A percentile compares a stretch with the other conserved stretches of the same genome.
These are phyloP conservation scores for Xylaria curta DNA, from an alignment of 495 filamentous ascomycete species.

Conservation along the genomic window DNA sequence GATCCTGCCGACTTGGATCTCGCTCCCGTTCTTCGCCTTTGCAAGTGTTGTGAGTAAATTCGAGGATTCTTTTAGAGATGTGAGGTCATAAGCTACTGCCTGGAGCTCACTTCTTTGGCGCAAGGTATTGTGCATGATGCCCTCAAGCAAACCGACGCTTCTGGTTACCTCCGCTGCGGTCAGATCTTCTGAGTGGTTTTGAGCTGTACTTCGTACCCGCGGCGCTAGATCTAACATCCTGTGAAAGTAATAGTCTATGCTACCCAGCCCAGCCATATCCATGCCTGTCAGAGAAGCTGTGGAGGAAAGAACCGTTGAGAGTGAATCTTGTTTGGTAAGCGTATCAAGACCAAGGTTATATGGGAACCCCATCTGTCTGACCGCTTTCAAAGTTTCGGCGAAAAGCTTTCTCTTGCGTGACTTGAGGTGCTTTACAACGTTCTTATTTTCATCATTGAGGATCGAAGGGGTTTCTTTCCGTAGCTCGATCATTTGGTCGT, in stretches of 20 bases:
- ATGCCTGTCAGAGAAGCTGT: conserved; percentile 57
- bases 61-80: conserved; percentile 26
- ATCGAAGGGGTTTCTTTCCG: conserved; percentile 78
- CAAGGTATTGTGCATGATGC: conserved; percentile 71
- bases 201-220: conserved; percentile 65
- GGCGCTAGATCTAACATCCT: conserved; percentile 74
- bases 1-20: conserved; percentile 29
- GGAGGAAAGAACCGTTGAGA: conserved; percentile 69
- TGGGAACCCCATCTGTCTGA: conserved; percentile 88
- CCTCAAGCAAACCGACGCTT: conserved; percentile 82
- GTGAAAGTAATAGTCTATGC: conserved; percentile 69
- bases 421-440: conserved; percentile 83
- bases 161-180: conserved; percentile 76
- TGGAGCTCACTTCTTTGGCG: conserved; percentile 68
- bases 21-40: conserved; percentile 21
- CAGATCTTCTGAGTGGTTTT: conserved; percentile 82
- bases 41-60: conserved; percentile 34
- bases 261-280: conserved; percentile 23
- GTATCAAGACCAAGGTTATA: conserved; percentile 73
- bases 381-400: conserved; percentile 78
- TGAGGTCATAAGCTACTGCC: conserved; percentile 44
- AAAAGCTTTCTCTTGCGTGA: conserved; percentile 89
- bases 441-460: conserved; percentile 82
- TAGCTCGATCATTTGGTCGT: conserved; percentile 71
- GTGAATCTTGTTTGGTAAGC: conserved; percentile 72